A percentile compares a stretch with the other conserved stretches of the same genome.
phyloP scores from a whole-genome alignment of 164 flowering plant genomes.

The Chimonanthus salicifolius region DNA sequence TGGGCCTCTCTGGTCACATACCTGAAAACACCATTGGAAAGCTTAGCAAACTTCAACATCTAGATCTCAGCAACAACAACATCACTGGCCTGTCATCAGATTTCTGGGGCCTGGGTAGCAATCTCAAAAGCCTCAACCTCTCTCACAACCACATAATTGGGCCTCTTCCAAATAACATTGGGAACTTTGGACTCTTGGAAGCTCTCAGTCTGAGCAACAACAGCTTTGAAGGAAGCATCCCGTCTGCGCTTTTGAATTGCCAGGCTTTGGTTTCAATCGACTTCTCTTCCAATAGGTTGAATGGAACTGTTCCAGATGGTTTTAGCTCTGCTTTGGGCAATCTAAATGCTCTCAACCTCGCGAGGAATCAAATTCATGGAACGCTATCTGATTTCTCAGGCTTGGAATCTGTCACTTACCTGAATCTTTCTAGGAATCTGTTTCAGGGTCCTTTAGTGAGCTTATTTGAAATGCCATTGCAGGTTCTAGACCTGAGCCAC shows the following conservation, averaged over 20 bases:
- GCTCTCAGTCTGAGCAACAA: constrained; percentile 49
- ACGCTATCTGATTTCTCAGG: constrained; percentile 44
- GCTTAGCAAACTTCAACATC: constrained; percentile 49
- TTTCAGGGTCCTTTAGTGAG: constrained; percentile 63
- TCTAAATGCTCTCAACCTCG: constrained; percentile 51
- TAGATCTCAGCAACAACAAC: constrained; percentile 77
- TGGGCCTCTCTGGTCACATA: constrained; percentile 61
- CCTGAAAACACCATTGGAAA: constrained; percentile 85
- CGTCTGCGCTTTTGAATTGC: constrained; percentile 36
- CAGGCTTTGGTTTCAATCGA: constrained; percentile 43
- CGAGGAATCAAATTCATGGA: constrained; percentile 56
- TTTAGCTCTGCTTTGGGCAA: constrained; percentile 58
- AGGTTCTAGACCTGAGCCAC: constrained; percentile 64
- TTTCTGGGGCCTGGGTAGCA: constrained; percentile 66
- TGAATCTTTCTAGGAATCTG: constrained; percentile 61
- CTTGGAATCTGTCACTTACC: constrained; percentile 41
- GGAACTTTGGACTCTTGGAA: constrained; percentile 63
- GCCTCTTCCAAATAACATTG: constrained; percentile 45
- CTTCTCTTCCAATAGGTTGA: constrained; percentile 47
- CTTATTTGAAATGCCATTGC: constrained; percentile 39
- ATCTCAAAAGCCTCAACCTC: constrained; percentile 50
- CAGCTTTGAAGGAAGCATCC: constrained; percentile 43
- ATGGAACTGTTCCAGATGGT: constrained; percentile 59
- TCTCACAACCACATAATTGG: constrained; percentile 60
- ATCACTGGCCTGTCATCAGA: constrained; percentile 70